These are phyloP conservation scores for Anacardium occidentale DNA, from an alignment of 345 rosid genomes.

Conservation along the genomic window DNA sequence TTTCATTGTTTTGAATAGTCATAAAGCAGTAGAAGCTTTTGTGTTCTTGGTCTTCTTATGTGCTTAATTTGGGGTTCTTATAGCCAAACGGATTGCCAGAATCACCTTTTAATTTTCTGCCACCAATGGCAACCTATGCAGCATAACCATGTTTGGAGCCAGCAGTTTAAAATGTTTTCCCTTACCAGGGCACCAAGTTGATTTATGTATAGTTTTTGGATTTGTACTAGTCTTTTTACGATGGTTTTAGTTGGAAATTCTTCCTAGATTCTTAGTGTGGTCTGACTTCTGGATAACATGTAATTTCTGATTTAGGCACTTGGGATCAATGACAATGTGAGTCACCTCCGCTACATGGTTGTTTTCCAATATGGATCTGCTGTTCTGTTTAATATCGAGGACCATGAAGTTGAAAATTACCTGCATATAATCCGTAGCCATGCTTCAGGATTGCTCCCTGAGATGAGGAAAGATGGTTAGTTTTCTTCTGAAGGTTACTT, in stretches of 20 bases:
- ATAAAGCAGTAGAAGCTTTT: not conserved
- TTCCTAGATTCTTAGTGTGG: not conserved
- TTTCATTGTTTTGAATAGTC: not conserved
- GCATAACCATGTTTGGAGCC: not conserved
- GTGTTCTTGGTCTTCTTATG: not conserved
- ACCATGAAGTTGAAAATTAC: conserved; percentile 61
- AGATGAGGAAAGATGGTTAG: conserved; percentile 79
- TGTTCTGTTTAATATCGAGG: conserved; percentile 81
- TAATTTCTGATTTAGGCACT: conserved; percentile 38
- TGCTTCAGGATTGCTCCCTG: conserved; percentile 79
- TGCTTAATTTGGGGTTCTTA: not conserved
- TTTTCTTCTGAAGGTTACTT: not conserved
- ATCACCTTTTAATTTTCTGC: not conserved
- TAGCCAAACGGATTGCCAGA: no score
- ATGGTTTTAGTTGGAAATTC: not conserved
- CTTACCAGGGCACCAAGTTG: not conserved
- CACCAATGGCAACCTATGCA: not conserved
- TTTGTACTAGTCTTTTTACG: not conserved
- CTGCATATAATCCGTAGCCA: conserved; percentile 63
- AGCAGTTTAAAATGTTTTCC: not conserved
- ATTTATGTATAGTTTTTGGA: not conserved
- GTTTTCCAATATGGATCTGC: conserved; percentile 94
- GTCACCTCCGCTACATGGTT: conserved; percentile 61
- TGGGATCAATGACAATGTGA: conserved; percentile 42
- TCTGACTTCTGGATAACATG: not conserved